Evolutionary conservation across 129 eudicot genomes (phyloP), one percentile per base, ranked within the genome.

Genomic region (Kitagawia praeruptora): DNA sequence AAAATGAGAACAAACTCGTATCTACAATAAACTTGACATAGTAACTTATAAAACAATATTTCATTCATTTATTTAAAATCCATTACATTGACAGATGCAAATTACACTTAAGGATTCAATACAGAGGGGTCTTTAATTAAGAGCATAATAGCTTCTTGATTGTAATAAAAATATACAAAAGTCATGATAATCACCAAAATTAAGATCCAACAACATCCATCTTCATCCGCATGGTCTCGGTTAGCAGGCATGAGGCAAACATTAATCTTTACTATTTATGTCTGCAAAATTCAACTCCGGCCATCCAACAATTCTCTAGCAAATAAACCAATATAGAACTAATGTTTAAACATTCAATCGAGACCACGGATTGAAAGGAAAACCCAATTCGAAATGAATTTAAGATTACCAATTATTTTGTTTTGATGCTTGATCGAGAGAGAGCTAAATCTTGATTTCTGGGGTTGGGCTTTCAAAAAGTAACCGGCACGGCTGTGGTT

Each of bases 121-220:
- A 72, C 76, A 72, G 4, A 40, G 0, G 51, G 4, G 10, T 34
- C 25, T 15, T 58, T n/a, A 9, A 72, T 72, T 41, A 72, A 72
- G 51, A 41, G 76, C 76, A 41, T 42, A 72, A 66, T 41, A 41
- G 76, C 76, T 39, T n/a, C 75, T 70, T 70, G 39, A 42, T 72
- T 37, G 21, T 41, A 19, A 72, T 3, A 44, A 41, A 39, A 72
- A 18, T 14, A 39, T 40, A 31, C 48, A 39, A 41, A 23, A 23
- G 25, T 6, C 76, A 38, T 41, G 6, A 72, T 40, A 21, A 69
- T 13, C 48, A 41, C 12, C 8, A n/a, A 37, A 39, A 70, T 70
- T 70, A 42, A 72, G 76, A 72, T 72, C 76, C 53, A 72, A 63
- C 37, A 63, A 21, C n/a, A 58, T 58, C 67, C 75, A 37, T 37